A percentile compares a stretch with the other conserved stretches of the same genome.
These are phyloP conservation scores for Ganoderma meredithae DNA, from an alignment of 1,284 basidiomycete genomes.

Conservation along the genomic window DNA sequence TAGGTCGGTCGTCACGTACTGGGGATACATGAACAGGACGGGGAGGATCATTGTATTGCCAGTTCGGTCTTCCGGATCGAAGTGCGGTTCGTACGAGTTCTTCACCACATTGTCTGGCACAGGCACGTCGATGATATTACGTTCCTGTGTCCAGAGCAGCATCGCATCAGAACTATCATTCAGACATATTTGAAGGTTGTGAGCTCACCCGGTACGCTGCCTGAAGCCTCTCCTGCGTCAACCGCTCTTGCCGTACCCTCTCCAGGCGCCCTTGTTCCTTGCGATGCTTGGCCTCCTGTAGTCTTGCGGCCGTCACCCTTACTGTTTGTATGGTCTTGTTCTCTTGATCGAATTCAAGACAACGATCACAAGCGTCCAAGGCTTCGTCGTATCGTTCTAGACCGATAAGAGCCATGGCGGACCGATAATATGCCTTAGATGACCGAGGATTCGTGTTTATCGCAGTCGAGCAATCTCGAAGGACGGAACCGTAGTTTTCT, in stretches of 20 bases:
- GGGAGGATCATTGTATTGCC: slow-evolving; percentile 78
- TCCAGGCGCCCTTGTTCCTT: slow-evolving; percentile 59
- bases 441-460: slow-evolving; percentile 68
- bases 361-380: slow-evolving; percentile 78
- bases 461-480: slow-evolving; percentile 84
- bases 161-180: slow-evolving; percentile 8
- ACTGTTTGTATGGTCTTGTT: slow-evolving; percentile 60
- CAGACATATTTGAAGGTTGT: background rate
- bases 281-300: slow-evolving; percentile 58
- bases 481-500: slow-evolving; percentile 89
- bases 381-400: slow-evolving; percentile 82
- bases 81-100: slow-evolving; percentile 64
- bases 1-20: slow-evolving; percentile 88
- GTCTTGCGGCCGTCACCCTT: slow-evolving; percentile 54
- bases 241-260: slow-evolving; percentile 53
- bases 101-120: slow-evolving; percentile 64
- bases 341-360: slow-evolving; percentile 62
- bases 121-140: slow-evolving; percentile 66
- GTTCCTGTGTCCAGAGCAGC: slow-evolving; percentile 53
- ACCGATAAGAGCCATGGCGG: slow-evolving; percentile 75
- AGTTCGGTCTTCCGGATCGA: slow-evolving; percentile 68
- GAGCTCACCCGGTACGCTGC: slow-evolving; percentile 65
- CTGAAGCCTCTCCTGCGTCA: slow-evolving; percentile 55
- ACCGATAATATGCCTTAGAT: slow-evolving; percentile 87
- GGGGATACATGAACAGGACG: slow-evolving; percentile 93